Evolutionary conservation across 441 rosid genomes (phyloP).

Genomic region (Raphanus hybrid): DNA sequence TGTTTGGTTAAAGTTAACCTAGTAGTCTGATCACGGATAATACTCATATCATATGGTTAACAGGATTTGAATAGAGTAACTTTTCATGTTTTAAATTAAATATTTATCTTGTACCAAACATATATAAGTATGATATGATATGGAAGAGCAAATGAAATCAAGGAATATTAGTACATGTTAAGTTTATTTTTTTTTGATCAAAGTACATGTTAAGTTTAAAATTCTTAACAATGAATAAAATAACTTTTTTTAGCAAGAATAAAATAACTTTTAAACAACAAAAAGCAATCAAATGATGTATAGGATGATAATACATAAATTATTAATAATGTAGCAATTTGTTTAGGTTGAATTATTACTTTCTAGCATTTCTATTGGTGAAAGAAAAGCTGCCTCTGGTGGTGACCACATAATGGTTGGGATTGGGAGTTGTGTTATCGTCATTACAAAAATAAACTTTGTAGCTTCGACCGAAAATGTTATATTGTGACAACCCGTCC

Average conservation of each 20-base stretch:
- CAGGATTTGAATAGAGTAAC: background rate
- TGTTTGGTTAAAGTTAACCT: background rate
- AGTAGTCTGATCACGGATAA: background rate
- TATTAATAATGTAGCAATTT: background rate
- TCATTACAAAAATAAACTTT: slow-evolving; percentile 12
- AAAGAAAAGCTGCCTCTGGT: slow-evolving; percentile 19
- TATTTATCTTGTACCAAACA: no score
- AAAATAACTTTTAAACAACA: no score
- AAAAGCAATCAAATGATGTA: no score
- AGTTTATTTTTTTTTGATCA: no score
- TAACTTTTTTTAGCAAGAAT: no score
- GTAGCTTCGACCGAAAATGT: background rate
- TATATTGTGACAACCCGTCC: no score
- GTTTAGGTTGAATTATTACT: background rate
- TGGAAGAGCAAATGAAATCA: no score
- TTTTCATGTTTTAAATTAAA: background rate
- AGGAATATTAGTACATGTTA: no score
- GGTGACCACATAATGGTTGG: slow-evolving; percentile 35
- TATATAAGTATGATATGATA: no score
- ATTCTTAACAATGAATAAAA: no score
- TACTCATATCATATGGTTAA: background rate
- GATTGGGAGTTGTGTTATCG: slow-evolving; percentile 33
- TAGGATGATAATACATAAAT: no score
- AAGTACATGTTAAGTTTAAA: no score
- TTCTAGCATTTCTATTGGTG: slow-evolving; percentile 16